Base-by-base conservation (phyloP, 345 rosid genomes). In the Streptanthus diversifolius region DNA sequence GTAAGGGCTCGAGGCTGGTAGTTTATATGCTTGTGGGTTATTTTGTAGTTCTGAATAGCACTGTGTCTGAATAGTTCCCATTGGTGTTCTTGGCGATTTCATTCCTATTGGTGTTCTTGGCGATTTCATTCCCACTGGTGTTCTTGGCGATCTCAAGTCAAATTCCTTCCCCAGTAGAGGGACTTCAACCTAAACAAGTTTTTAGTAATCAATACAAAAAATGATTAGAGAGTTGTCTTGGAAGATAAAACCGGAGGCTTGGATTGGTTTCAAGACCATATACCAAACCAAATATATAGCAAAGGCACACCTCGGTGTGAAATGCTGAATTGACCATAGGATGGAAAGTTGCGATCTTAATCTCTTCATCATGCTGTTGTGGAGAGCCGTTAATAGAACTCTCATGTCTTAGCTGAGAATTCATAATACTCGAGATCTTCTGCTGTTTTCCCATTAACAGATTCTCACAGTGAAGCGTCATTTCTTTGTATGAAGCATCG, bases 391-490 rank as follows among this genome's bases (percentile, higher is more conserved):
- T 74, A 30, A 72, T 63, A 40, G 74, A 73, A 59, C 85, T 88
- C 64, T 87, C 96, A 41, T 83, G 91, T 66, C 75, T 80, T 66
- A 75, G 53, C 33, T 87, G 90, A 73, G 81, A 60, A 68, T 77
- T 79, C 85, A 90, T 82, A 82, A 95, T 79, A 77, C 81, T 77
- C 9, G 90, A 88, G 88, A 92, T 92, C 85, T 86, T 90, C 81
- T 82, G 79, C 66, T 87, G 96, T 82, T 92, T 95, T 74, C 95
- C 98, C 57, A 81, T 76, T 68, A 81, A 68, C 21, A 95, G 91
- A 55, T 89, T 82, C 78, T 95, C 98, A 22, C 98, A 92, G 45
- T 88, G 97, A 56, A 64, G 82, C 10, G 96, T 92, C 86, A 87
- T 88, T 79, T 92, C 96, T 85, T 85, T 85, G 84, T 85, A 92